phyloP scores from a whole-genome alignment of 495 filamentous ascomycete species.

The Terfezia boudieri region DNA sequence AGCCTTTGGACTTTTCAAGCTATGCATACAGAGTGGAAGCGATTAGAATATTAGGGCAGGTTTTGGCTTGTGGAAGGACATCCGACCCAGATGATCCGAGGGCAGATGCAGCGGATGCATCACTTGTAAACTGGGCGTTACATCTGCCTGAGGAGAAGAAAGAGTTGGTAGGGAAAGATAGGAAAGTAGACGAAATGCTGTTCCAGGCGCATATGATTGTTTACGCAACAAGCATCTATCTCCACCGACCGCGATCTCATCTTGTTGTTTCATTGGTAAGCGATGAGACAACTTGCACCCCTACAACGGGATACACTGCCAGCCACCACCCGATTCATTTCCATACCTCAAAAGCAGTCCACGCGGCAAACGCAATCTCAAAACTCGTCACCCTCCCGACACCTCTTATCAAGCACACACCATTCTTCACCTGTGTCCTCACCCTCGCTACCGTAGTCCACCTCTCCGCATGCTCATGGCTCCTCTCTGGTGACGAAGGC shows the following conservation, averaged over 20 bases:
- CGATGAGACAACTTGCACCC: slow-evolving; percentile 35
- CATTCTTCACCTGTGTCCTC: slow-evolving; percentile 72
- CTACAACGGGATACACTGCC: slow-evolving; percentile 28
- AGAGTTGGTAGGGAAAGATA: slow-evolving; percentile 42
- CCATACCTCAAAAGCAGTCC: slow-evolving; percentile 61
- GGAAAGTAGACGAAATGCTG: slow-evolving; percentile 66
- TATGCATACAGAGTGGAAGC: slow-evolving; percentile 59
- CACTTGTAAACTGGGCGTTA: slow-evolving; percentile 62
- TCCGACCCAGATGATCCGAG: not conserved
- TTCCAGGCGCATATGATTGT: slow-evolving; percentile 79
- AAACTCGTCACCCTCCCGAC: slow-evolving; percentile 56
- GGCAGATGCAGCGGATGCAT: slow-evolving; percentile 39
- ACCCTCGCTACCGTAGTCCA: slow-evolving; percentile 45
- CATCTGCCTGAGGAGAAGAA: slow-evolving; percentile 58
- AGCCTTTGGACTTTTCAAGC: slow-evolving; percentile 48
- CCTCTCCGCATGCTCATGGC: slow-evolving; percentile 38
- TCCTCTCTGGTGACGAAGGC: slow-evolving; percentile 39
- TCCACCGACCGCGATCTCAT: slow-evolving; percentile 48
- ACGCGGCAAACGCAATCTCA: slow-evolving; percentile 53
- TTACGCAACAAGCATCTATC: slow-evolving; percentile 46
- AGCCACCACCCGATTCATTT: slow-evolving; percentile 33
- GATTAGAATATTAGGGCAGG: slow-evolving; percentile 47
- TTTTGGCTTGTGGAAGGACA: slow-evolving; percentile 29
- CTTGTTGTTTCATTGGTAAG: slow-evolving; percentile 32
- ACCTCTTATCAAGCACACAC: slow-evolving; percentile 52